Percentiles rank a stretch among this genome's conserved stretches.
Evolutionary conservation across 169 alveolate species (phyloP).

Genomic region (Plasmodium vivax): DNA sequence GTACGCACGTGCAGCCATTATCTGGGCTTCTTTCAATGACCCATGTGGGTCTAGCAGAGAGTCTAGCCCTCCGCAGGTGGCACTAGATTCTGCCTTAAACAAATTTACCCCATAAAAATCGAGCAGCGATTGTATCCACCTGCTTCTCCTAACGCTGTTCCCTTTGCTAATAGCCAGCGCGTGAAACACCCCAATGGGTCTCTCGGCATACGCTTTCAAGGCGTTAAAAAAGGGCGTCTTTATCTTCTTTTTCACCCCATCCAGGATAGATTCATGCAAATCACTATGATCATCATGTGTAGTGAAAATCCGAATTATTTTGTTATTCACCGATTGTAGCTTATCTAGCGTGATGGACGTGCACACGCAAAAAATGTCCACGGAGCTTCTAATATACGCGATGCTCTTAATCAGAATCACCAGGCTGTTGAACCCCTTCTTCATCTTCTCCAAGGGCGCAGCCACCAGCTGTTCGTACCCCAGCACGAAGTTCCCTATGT

Average conservation of each 20-base stretch:
- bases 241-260: slow-evolving; percentile 76
- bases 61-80: slow-evolving; percentile 84
- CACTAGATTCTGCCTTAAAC: slow-evolving; percentile 82
- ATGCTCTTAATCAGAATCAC: slow-evolving; percentile 67
- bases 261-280: slow-evolving; percentile 80
- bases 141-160: slow-evolving; percentile 76
- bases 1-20: slow-evolving; percentile 81
- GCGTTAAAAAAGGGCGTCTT: slow-evolving; percentile 81
- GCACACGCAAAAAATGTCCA: slow-evolving; percentile 82
- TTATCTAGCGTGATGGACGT: slow-evolving; percentile 76
- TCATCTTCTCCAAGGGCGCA: slow-evolving; percentile 76
- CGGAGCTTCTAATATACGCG: slow-evolving; percentile 73
- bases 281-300: slow-evolving; percentile 81
- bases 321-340: slow-evolving; percentile 67
- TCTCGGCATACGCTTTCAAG: slow-evolving; percentile 77
- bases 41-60: slow-evolving; percentile 83
- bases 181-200: slow-evolving; percentile 84
- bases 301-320: slow-evolving; percentile 76
- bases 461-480: slow-evolving; percentile 78
- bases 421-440: slow-evolving; percentile 66
- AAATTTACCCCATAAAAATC: slow-evolving; percentile 81
- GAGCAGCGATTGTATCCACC: slow-evolving; percentile 78
- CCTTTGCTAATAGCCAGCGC: slow-evolving; percentile 84
- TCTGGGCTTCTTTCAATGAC: slow-evolving; percentile 80
- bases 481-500: slow-evolving; percentile 74